Base-by-base conservation (phyloP, 805 yeast species). In the Candida tammaniensis region DNA sequence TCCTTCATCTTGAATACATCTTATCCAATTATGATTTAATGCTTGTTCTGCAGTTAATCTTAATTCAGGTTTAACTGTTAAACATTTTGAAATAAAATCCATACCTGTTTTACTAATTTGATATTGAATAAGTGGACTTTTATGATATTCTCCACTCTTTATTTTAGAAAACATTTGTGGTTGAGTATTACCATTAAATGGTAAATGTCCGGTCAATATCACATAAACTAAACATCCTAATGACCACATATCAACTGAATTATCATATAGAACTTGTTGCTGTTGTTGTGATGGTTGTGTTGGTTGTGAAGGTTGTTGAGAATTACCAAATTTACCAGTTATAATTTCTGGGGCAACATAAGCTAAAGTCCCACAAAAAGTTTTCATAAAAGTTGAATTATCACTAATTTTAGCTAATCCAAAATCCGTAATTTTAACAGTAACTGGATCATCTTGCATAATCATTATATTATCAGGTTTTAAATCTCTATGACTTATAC, bases 361-460 rank as follows among this genome's bases (percentile, higher is more conserved):
- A 2, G 98, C 97, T 43, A 93, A 59, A 0, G 99, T 93, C 1
- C 99, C 99, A 62, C 99, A 93, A 50, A 93, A 93, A 0, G 99
- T 91, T 55, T 87, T 89, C 84, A 93, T 82, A 43, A 84, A 79
- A 2, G 95, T 78, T 7, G 88, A 83, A 34, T 79, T 80, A 38
- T 83, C 93, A 43, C 88, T 80, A 17, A 87, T 80, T 59, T 93
- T 93, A 0, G 98, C 98, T 28, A 93, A 67, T 0, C 99, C 99
- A 62, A 93, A 93, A 61, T 93, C 99, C 3, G 97, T 86, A 24
- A 93, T 85, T 54, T 93, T 93, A n/a, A 93, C 82, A 12, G 78
- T 57, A 4, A 89, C 93, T 0, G 97, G 98, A 51, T 86, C 93
- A 52, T 87, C 95, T 51, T 80, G 84, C 49, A 86, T 87, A 36